Evolutionary conservation across 345 rosid species (phyloP), one percentile per base, ranked within the genome.

Genomic region (Hypericum perforatum): DNA sequence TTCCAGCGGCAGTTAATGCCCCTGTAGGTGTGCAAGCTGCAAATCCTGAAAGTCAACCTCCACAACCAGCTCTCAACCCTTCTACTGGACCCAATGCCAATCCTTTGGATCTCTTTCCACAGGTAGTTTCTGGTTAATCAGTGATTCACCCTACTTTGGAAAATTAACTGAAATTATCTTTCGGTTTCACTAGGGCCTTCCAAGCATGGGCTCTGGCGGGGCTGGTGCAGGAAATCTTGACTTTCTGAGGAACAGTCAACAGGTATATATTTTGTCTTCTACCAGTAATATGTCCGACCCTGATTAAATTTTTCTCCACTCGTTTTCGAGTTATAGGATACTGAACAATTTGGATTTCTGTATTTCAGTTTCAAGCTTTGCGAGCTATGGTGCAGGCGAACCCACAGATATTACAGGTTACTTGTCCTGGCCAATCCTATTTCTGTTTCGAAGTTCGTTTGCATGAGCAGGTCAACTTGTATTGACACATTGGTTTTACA

Each of bases 341-440:
- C 38, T 49, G 48, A 49, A 51, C 32, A 22, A 8, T 14, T 41
- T 48, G 42, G 41, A 7, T 56, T 47, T 15, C 9, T 39, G 50
- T 14, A 6, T 57, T 39, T 39, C 75, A 89, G 97, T 85, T 89
- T 63, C 95, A 89, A 82, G 80, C 86, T 57, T 73, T 85, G 64
- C 73, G 89, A 50, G 75, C 86, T 14, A 82, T 85, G 89, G 94
- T 85, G 61, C 94, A 80, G 70, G 82, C 94, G 45, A 82, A 82
- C 66, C 94, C 94, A 43, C 86, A 85, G 59, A 79, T 85, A 52
- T 59, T 85, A 58, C 94, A 80, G 86, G 94, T 80, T 64, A 16
- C 11, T 49, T 43, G 15, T 22, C 32, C 32, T 22, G 32, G 32
- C 32, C 32, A 22, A 22, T 8, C 10, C 7, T 14, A 41, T 41